phyloP scores from a whole-genome alignment of 306 rosid species.

The Quercus robur region DNA sequence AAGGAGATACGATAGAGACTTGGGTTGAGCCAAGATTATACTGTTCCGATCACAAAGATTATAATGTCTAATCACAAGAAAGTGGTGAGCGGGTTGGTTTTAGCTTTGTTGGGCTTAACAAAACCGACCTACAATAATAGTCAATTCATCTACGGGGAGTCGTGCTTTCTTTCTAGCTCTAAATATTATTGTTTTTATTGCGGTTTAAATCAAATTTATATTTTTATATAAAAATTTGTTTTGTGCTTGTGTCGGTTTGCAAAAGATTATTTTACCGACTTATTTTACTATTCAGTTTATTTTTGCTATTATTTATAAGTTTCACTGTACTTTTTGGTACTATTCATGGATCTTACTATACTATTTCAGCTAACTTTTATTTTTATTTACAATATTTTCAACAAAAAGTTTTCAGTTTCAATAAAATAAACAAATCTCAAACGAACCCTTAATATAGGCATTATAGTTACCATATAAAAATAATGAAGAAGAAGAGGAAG shows the following conservation, averaged over 20 bases:
- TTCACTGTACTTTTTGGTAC: fast-evolving
- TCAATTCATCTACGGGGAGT: not conserved
- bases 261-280: no score
- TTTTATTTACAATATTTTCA: no score
- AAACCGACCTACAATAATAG: conserved; percentile 2
- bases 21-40: conserved; percentile 11
- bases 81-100: not conserved
- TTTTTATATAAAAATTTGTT: not conserved
- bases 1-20: conserved; percentile 1
- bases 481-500: no score
- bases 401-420: fast-evolving
- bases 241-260: not conserved
- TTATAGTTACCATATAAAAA: no score
- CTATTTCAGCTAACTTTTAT: no score
- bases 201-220: not conserved
- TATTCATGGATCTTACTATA: fast-evolving
- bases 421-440: no score
- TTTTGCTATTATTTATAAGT: no score
- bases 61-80: conserved; percentile 7
- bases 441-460: no score
- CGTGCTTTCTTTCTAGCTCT: not conserved
- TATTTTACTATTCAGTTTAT: no score
- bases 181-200: not conserved
- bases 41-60: conserved; percentile 8
- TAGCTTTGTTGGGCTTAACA: not conserved